These are phyloP conservation scores for Prinsepia uniflora DNA, from an alignment of 306 rosid genomes.

Conservation along the genomic window DNA sequence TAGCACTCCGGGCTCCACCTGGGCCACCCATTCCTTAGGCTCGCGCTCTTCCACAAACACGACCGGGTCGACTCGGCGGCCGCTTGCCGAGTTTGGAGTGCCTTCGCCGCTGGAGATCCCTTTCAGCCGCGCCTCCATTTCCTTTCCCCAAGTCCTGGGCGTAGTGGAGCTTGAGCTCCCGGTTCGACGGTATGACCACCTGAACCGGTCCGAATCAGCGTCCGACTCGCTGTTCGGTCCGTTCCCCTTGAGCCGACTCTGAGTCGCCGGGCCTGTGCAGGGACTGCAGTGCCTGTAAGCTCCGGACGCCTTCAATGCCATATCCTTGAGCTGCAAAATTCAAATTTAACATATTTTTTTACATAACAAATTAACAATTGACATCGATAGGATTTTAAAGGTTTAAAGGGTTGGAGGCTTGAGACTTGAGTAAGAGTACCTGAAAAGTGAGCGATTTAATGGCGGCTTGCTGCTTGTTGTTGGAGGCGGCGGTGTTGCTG, in stretches of 20 bases:
- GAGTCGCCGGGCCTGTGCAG: constrained; percentile 58
- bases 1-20: constrained; percentile 79
- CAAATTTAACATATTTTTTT: neutral
- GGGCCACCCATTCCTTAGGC: constrained; percentile 86
- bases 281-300: constrained; percentile 77
- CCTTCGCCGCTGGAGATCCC: constrained; percentile 91
- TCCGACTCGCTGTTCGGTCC: constrained; percentile 53
- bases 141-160: constrained; percentile 83
- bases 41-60: constrained; percentile 76
- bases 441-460: constrained; percentile 76
- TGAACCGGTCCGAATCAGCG: constrained; percentile 68
- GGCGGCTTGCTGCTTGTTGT: constrained; percentile 48
- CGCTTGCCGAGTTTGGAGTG: constrained; percentile 69
- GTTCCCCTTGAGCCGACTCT: constrained; percentile 33
- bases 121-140: constrained; percentile 86
- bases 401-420: no score
- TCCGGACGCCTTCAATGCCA: constrained; percentile 94
- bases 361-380: no score
- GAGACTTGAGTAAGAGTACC: constrained; percentile 31
- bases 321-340: constrained; percentile 61
- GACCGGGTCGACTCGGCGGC: constrained; percentile 65
- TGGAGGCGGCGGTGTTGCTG: constrained; percentile 29
- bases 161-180: constrained; percentile 77
- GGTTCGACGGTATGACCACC: constrained; percentile 70
- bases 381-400: no score